Conservation (phyloP, 192 early-diverging fungal genomes). For the Gonapodya sp. region DNA sequence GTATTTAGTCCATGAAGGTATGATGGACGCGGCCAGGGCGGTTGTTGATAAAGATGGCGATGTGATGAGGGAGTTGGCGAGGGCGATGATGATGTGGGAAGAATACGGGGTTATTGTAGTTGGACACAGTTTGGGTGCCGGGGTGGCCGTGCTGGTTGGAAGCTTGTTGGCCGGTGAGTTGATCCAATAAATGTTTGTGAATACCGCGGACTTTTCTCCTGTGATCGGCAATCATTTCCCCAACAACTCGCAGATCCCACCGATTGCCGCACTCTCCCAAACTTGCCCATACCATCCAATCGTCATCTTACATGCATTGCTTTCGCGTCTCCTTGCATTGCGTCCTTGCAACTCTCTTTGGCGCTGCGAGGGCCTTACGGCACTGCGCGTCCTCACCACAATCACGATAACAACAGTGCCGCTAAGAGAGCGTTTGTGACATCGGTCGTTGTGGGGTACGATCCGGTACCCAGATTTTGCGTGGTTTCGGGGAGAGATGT, state of each 20-base stretch:
- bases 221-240: no score
- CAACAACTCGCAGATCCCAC: not conserved
- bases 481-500: slow-evolving; percentile 62
- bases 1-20: slow-evolving; percentile 65
- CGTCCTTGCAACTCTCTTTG: slow-evolving; percentile 52
- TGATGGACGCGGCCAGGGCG: slow-evolving; percentile 61
- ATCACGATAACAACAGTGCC: no score
- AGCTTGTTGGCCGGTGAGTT: slow-evolving; percentile 63
- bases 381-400: not conserved
- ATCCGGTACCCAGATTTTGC: slow-evolving; percentile 69
- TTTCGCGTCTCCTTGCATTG: slow-evolving; percentile 74
- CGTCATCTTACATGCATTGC: slow-evolving; percentile 75
- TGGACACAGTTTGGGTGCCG: slow-evolving; percentile 82
- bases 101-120: slow-evolving; percentile 75
- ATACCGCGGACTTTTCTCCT: no score
- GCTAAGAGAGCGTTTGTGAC: no score
- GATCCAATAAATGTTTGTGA: no score
- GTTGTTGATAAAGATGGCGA: slow-evolving; percentile 54
- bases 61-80: slow-evolving; percentile 57
- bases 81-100: slow-evolving; percentile 59
- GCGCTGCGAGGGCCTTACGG: slow-evolving; percentile 37
- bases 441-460: slow-evolving; percentile 68
- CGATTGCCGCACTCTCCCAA: not conserved
- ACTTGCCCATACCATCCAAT: slow-evolving; percentile 37
- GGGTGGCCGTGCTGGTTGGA: slow-evolving; percentile 67